These are phyloP conservation scores for Fusarium floridanum DNA, from an alignment of 2,329 filamentous ascomycete genomes.

Conservation along the genomic window DNA sequence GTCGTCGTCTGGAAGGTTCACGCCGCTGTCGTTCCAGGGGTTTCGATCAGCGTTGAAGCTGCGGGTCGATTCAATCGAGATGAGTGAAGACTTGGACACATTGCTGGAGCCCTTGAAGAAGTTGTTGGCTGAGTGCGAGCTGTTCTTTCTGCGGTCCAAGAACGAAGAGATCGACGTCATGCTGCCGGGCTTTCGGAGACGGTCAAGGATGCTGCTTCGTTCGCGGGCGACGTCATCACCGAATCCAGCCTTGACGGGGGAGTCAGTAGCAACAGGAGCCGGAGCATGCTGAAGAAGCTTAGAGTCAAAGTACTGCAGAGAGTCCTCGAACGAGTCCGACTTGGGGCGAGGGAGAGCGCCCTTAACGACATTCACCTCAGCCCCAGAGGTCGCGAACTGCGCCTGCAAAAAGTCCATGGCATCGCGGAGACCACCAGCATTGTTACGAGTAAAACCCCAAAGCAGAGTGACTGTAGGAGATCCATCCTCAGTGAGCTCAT, in stretches of 20 bases:
- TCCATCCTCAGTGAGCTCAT: slow-evolving; percentile 69
- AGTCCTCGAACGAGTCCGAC: slow-evolving; percentile 98
- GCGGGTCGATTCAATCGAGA: slow-evolving; percentile 94
- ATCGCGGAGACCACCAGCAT: slow-evolving; percentile 93
- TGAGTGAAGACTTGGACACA: slow-evolving; percentile 93
- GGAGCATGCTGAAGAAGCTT: slow-evolving; percentile 96
- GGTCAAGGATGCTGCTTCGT: slow-evolving; percentile 87
- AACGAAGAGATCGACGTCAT: slow-evolving; percentile 97
- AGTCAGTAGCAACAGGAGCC: slow-evolving; percentile 83
- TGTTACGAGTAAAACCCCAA: slow-evolving; percentile 94
- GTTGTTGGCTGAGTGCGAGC: slow-evolving; percentile 84
- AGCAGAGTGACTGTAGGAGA: slow-evolving; percentile 72
- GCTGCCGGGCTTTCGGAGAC: slow-evolving; percentile 92
- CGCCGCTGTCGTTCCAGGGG: slow-evolving; percentile 97
- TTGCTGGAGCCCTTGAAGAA: slow-evolving; percentile 95
- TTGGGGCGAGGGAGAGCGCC: slow-evolving; percentile 98
- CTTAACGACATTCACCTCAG: slow-evolving; percentile 89
- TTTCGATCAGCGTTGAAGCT: slow-evolving; percentile 93
- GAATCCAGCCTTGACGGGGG: slow-evolving; percentile 87
- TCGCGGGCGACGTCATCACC: slow-evolving; percentile 84
- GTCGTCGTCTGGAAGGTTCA: slow-evolving; percentile 93
- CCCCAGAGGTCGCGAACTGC: slow-evolving; percentile 85
- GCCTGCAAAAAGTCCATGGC: slow-evolving; percentile 94
- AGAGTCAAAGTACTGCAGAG: slow-evolving; percentile 95
- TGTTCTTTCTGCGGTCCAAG: slow-evolving; percentile 94